phyloP scores from a whole-genome alignment of 1,284 basidiomycete genomes.

The Heterobasidion annosum region DNA sequence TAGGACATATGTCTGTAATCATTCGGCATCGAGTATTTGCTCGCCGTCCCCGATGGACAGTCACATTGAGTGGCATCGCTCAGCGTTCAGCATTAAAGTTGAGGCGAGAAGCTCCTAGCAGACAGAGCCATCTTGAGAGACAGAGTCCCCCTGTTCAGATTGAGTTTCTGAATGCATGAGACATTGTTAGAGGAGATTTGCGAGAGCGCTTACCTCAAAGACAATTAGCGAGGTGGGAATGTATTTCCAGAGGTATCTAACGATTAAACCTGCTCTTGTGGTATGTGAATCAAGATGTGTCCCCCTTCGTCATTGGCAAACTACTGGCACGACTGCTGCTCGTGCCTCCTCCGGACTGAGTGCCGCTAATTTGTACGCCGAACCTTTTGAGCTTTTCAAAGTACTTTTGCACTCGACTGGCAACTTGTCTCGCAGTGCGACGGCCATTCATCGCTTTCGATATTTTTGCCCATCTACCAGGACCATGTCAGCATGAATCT shows the following conservation, averaged over 20 bases:
- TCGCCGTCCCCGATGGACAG: too few relatives aligned
- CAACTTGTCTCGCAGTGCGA: constrained; percentile 72
- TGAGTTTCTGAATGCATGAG: too few relatives aligned
- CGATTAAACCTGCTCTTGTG: neutral
- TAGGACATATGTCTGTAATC: too few relatives aligned
- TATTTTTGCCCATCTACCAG: constrained; percentile 67
- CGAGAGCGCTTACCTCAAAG: too few relatives aligned
- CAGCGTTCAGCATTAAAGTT: too few relatives aligned
- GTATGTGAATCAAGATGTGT: neutral
- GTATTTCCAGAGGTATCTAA: neutral
- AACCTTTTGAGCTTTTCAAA: constrained; percentile 73
- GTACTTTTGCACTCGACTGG: constrained; percentile 78
- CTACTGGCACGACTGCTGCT: neutral
- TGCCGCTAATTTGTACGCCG: constrained; percentile 31
- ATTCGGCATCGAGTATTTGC: too few relatives aligned
- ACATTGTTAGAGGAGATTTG: too few relatives aligned
- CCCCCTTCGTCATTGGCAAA: neutral
- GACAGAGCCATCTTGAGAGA: too few relatives aligned
- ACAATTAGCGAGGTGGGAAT: too few relatives aligned
- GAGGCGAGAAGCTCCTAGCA: too few relatives aligned
- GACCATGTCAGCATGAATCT: neutral
- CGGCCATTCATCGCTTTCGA: constrained; percentile 69
- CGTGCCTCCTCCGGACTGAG: neutral
- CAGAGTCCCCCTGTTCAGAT: too few relatives aligned
- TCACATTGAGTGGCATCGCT: too few relatives aligned